These are phyloP conservation scores for Suillus fuscotomentosus DNA, from an alignment of 768 basidiomycete genomes.

Conservation along the genomic window DNA sequence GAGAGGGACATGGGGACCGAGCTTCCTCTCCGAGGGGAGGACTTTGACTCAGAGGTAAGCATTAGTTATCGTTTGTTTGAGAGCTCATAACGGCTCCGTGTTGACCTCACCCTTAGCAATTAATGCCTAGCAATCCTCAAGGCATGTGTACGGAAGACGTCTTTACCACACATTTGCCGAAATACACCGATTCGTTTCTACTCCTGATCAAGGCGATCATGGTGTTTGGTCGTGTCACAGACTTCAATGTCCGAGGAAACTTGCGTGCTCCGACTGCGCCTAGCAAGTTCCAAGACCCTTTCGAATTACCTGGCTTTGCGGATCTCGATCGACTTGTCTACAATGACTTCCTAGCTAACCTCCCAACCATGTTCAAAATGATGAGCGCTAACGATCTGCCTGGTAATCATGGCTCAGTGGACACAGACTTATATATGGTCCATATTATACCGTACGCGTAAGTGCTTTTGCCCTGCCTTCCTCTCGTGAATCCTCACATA, in stretches of 20 bases:
- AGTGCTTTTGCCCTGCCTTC: slow-evolving; percentile 30
- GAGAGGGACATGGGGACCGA: slow-evolving; percentile 85
- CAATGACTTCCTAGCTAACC: slow-evolving; percentile 63
- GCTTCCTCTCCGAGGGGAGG: slow-evolving; percentile 68
- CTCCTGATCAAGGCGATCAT: slow-evolving; percentile 81
- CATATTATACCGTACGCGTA: slow-evolving; percentile 86
- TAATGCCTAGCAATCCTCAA: slow-evolving; percentile 73
- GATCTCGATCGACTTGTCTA: slow-evolving; percentile 69
- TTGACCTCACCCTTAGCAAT: slow-evolving; percentile 37
- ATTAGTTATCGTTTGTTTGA: slow-evolving; percentile 3
- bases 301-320: slow-evolving; percentile 61
- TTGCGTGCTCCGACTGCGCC: slow-evolving; percentile 64
- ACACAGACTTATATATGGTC: slow-evolving; percentile 86
- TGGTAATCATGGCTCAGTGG: slow-evolving; percentile 54
- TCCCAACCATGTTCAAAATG: slow-evolving; percentile 63
- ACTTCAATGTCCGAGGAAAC: slow-evolving; percentile 77
- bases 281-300: slow-evolving; percentile 74
- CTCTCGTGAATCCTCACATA: slow-evolving; percentile 8
- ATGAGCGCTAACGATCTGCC: slow-evolving; percentile 56
- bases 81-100: slow-evolving; percentile 11
- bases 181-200: slow-evolving; percentile 80
- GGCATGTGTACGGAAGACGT: slow-evolving; percentile 61
- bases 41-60: slow-evolving; percentile 74
- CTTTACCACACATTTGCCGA: slow-evolving; percentile 67
- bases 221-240: slow-evolving; percentile 83